Evolutionary conservation across 805 yeast genomes (phyloP).

Genomic region (Saturnispora sanitii): DNA sequence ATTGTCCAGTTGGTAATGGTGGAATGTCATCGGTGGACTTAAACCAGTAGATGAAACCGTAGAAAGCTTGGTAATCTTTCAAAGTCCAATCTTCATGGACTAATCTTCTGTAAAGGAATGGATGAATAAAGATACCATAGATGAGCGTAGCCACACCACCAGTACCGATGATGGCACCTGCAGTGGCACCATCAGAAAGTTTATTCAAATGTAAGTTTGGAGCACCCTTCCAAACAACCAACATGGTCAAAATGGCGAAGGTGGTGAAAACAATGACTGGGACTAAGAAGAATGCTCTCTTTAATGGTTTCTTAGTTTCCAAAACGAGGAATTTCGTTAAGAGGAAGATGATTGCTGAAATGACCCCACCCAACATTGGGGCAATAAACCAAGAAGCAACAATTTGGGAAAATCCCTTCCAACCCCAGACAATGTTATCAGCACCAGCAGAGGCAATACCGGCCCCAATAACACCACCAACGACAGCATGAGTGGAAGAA

Average conservation of each 20-base stretch:
- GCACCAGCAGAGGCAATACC: slow-evolving; percentile 67
- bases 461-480: slow-evolving; percentile 67
- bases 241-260: slow-evolving; percentile 58
- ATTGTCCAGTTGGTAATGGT: slow-evolving; percentile 53
- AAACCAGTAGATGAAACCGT: slow-evolving; percentile 51
- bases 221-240: slow-evolving; percentile 75
- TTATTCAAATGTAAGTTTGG: slow-evolving; percentile 51
- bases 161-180: slow-evolving; percentile 54
- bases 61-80: slow-evolving; percentile 41
- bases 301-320: slow-evolving; percentile 45
- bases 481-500: slow-evolving; percentile 71
- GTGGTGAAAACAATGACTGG: slow-evolving; percentile 54
- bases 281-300: slow-evolving; percentile 46
- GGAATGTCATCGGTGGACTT: slow-evolving; percentile 49
- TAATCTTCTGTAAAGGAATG: slow-evolving; percentile 52
- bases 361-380: slow-evolving; percentile 56
- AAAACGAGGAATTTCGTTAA: slow-evolving; percentile 51
- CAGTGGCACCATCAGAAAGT: slow-evolving; percentile 42
- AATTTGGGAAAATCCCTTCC: slow-evolving; percentile 63
- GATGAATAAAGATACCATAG: slow-evolving; percentile 46
- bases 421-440: slow-evolving; percentile 57
- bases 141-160: slow-evolving; percentile 46
- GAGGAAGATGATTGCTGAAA: slow-evolving; percentile 50
- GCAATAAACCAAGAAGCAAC: slow-evolving; percentile 78
- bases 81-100: slow-evolving; percentile 59